phyloP scores from a whole-genome alignment of 148 eudicot species.

The Fagopyrum homotropicum region DNA sequence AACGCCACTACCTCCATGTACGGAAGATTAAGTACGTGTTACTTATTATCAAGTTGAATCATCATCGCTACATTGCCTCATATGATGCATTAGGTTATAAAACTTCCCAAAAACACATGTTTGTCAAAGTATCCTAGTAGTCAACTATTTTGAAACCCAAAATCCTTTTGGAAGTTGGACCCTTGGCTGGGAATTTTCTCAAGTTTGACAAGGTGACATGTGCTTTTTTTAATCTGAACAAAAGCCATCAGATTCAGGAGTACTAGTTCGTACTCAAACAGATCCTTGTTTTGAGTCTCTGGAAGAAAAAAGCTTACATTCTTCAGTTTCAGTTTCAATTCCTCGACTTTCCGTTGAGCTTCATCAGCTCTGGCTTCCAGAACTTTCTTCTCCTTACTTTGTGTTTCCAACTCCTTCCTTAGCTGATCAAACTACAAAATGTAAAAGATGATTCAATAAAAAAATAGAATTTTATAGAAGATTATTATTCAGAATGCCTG shows the following conservation, averaged over 20 bases:
- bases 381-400: conserved; percentile 42
- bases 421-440: conserved; percentile 49
- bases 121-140: background rate
- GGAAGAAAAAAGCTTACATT: conserved; percentile 34
- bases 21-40: background rate
- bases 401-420: conserved; percentile 47
- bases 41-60: background rate
- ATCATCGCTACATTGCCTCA: background rate
- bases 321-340: conserved; percentile 41
- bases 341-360: conserved; percentile 45
- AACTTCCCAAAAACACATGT: background rate
- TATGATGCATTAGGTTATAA: background rate
- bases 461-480: background rate
- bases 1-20: background rate
- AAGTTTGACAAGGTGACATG: background rate
- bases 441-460: background rate
- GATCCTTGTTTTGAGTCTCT: background rate
- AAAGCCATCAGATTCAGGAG: background rate
- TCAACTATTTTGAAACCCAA: background rate
- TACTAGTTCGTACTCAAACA: background rate
- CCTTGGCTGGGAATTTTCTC: background rate
- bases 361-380: conserved; percentile 40
- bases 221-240: background rate
- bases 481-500: background rate
- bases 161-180: background rate